These are phyloP conservation scores for Pleurotus cornucopiae DNA, from an alignment of 768 basidiomycete genomes.

Conservation along the genomic window DNA sequence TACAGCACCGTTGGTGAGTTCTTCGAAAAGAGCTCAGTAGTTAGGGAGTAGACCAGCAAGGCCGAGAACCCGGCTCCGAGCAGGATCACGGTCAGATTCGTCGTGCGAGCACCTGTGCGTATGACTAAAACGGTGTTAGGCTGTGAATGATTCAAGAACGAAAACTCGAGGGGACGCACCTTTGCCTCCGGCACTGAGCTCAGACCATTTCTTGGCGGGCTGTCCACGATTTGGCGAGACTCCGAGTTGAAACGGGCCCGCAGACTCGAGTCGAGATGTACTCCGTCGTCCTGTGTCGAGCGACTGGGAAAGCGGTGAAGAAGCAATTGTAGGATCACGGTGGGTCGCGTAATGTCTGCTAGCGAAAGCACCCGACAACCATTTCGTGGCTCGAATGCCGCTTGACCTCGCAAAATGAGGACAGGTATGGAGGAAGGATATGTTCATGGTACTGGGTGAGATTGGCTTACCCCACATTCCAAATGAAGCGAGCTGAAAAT, in stretches of 20 bases:
- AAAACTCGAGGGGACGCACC: constrained; percentile 33
- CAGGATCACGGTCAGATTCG: constrained; percentile 54
- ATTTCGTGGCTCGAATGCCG: neutral
- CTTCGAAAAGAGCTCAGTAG: constrained; percentile 81
- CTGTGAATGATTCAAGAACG: no score
- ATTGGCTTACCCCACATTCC: neutral
- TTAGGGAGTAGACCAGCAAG: constrained; percentile 72
- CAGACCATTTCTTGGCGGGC: constrained; percentile 72
- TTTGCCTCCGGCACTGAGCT: constrained; percentile 74
- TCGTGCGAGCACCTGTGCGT: constrained; percentile 45
- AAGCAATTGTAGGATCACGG: constrained; percentile 31
- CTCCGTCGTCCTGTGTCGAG: constrained; percentile 54
- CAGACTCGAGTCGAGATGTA: constrained; percentile 48
- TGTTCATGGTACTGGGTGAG: constrained; percentile 14
- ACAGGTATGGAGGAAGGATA: constrained; percentile 4
- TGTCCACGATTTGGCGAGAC: constrained; percentile 50
- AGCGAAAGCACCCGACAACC: neutral
- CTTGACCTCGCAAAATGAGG: neutral
- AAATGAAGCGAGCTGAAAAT: neutral
- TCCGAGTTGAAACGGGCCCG: constrained; percentile 78
- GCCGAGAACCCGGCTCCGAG: constrained; percentile 79
- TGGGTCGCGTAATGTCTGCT: constrained; percentile 43
- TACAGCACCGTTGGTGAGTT: constrained; percentile 86
- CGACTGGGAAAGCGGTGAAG: constrained; percentile 58
- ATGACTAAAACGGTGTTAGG: constrained; percentile 27